Percentiles rank a stretch among this genome's conserved stretches.
Evolutionary conservation across 768 basidiomycete genomes (phyloP).

Genomic region (Kwoniella botswanensis): DNA sequence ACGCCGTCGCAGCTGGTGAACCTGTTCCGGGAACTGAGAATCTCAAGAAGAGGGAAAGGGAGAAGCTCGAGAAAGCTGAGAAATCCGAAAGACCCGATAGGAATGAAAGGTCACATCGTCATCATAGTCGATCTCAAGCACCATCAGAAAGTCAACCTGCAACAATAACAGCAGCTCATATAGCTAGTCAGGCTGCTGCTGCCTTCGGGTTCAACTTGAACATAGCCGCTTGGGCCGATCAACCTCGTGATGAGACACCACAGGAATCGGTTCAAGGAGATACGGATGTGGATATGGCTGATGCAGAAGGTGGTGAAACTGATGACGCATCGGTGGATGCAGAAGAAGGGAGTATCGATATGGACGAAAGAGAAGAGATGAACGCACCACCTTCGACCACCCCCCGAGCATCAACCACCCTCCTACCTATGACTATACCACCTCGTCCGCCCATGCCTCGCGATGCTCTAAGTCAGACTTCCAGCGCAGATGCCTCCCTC

Average conservation of each 20-base stretch:
- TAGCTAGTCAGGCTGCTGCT: slow-evolving; percentile 20
- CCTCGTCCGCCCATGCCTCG: slow-evolving; percentile 21
- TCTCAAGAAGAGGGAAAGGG: slow-evolving; percentile 13
- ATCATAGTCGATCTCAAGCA: slow-evolving; percentile 7
- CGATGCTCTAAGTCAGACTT: slow-evolving; percentile 32
- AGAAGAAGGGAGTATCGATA: slow-evolving; percentile 67
- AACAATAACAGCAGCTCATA: slow-evolving; percentile 7
- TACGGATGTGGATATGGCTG: slow-evolving; percentile 54
- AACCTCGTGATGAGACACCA: background rate
- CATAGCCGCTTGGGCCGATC: background rate
- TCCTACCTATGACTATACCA: slow-evolving; percentile 45
- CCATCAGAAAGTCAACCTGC: slow-evolving; percentile 7
- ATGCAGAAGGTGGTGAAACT: slow-evolving; percentile 60
- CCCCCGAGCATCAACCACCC: slow-evolving; percentile 39
- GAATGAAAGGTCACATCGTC: slow-evolving; percentile 19
- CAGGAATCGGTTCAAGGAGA: slow-evolving; percentile 33
- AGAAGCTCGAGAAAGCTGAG: slow-evolving; percentile 10
- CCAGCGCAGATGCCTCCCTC: slow-evolving; percentile 44
- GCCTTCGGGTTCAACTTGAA: slow-evolving; percentile 20
- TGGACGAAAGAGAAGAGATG: slow-evolving; percentile 29
- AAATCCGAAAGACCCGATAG: slow-evolving; percentile 6
- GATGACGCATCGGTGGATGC: slow-evolving; percentile 64
- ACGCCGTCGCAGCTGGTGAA: slow-evolving; percentile 30
- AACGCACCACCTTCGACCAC: slow-evolving; percentile 36
- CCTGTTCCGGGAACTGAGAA: slow-evolving; percentile 29